These are phyloP conservation scores for Oryza glaberrima DNA, from an alignment of 176 grass and related monocot species.

Conservation along the genomic window DNA sequence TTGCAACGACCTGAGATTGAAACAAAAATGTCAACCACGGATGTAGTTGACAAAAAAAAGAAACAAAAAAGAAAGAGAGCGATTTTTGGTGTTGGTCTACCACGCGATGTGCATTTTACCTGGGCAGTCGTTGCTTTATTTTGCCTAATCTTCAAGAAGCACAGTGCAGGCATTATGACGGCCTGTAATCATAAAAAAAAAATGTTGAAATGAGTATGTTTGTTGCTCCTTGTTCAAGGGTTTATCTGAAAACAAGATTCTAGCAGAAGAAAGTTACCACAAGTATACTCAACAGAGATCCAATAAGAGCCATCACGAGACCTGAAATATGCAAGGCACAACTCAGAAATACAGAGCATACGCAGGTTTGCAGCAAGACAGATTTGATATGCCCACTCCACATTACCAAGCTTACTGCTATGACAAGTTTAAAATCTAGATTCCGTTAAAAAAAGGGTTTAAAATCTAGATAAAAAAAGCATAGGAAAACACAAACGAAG, in stretches of 20 bases:
- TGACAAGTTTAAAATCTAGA: background rate
- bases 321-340: slow-evolving; percentile 58
- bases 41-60: background rate
- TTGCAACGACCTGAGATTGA: slow-evolving; percentile 62
- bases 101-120: slow-evolving; percentile 43
- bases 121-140: slow-evolving; percentile 74
- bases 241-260: background rate
- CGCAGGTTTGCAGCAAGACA: background rate
- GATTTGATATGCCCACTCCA: background rate
- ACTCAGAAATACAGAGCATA: slow-evolving; percentile 15
- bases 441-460: too few species aligned
- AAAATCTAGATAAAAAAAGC: background rate
- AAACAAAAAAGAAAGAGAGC: background rate
- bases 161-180: slow-evolving; percentile 84
- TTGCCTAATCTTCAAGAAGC: slow-evolving; percentile 79
- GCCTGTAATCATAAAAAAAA: slow-evolving; percentile 52
- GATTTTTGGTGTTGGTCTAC: background rate
- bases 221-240: background rate
- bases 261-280: slow-evolving; percentile 59
- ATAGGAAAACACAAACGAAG: background rate
- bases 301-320: slow-evolving; percentile 93
- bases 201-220: background rate
- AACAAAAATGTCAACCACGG: background rate
- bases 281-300: slow-evolving; percentile 90
- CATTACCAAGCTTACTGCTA: background rate